Evolutionary conservation across 176 grass and related monocot genomes (phyloP).

Genomic region (Rhynchospora tenuis): DNA sequence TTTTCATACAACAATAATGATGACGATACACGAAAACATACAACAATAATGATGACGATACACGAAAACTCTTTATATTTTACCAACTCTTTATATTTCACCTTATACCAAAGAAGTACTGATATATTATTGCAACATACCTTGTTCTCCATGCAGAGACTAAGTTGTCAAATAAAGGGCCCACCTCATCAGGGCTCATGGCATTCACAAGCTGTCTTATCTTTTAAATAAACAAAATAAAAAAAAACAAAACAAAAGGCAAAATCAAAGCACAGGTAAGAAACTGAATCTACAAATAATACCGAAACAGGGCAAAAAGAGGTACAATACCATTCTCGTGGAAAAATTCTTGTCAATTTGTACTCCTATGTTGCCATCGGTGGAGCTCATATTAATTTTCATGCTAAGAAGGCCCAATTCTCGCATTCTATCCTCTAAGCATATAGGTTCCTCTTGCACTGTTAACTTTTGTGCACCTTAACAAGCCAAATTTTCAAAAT

Average conservation of each 20-base stretch:
- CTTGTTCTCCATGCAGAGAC: slow-evolving; percentile 70
- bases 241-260: slow-evolving; percentile 11
- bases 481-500: slow-evolving; percentile 16
- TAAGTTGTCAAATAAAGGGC: slow-evolving; percentile 53
- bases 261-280: not conserved
- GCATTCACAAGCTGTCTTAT: slow-evolving; percentile 56
- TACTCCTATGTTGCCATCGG: slow-evolving; percentile 26
- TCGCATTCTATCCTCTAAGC: slow-evolving; percentile 74
- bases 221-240: slow-evolving; percentile 34
- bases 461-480: slow-evolving; percentile 59
- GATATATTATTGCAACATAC: slow-evolving; percentile 17
- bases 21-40: no score
- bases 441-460: slow-evolving; percentile 57
- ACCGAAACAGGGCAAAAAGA: slow-evolving; percentile 9
- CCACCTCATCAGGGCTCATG: slow-evolving; percentile 59
- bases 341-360: slow-evolving; percentile 36
- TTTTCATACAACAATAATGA: no score
- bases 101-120: no score
- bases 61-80: no score
- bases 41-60: no score
- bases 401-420: slow-evolving; percentile 38
- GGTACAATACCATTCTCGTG: slow-evolving; percentile 56
- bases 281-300: slow-evolving; percentile 23
- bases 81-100: no score
- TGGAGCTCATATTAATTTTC: slow-evolving; percentile 26